Conservation (phyloP, 2,329 filamentous ascomycete genomes). For the Lecanicillium sp. region DNA sequence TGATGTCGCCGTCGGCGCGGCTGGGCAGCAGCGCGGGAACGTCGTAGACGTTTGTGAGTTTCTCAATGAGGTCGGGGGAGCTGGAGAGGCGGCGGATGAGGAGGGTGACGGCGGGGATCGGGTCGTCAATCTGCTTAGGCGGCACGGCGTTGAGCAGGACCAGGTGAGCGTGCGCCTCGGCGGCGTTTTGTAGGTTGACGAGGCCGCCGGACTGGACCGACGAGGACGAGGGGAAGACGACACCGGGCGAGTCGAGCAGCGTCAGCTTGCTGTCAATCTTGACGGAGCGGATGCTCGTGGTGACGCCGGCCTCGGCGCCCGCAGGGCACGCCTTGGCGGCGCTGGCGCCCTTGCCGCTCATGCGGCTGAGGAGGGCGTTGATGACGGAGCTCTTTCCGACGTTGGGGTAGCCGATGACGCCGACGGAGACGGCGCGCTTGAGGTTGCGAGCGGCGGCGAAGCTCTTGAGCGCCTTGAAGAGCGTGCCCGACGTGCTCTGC, state of each 20-base stretch:
- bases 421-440: constrained; percentile 84
- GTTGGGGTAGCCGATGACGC: constrained; percentile 92
- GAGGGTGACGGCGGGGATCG: constrained; percentile 75
- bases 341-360: constrained; percentile 55
- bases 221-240: constrained; percentile 74
- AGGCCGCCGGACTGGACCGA: constrained; percentile 29
- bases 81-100: constrained; percentile 74
- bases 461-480: constrained; percentile 85
- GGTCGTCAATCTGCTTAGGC: constrained; percentile 89
- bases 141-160: constrained; percentile 87
- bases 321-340: constrained; percentile 67
- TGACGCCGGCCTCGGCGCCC: constrained; percentile 87
- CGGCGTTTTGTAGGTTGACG: constrained; percentile 49
- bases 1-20: constrained; percentile 63
- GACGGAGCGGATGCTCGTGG: constrained; percentile 78
- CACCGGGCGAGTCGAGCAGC: constrained; percentile 87
- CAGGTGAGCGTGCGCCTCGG: constrained; percentile 73
- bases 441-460: constrained; percentile 77
- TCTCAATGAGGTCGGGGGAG: constrained; percentile 65
- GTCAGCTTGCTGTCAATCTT: constrained; percentile 94
- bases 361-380: constrained; percentile 76
- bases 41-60: constrained; percentile 77
- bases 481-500: constrained; percentile 73
- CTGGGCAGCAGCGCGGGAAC: constrained; percentile 68
- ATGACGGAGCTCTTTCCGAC: constrained; percentile 96